Percentiles rank a stretch among this genome's conserved stretches.
phyloP scores from a whole-genome alignment of 2,329 filamentous ascomycete species.

The Knufia fluminis region DNA sequence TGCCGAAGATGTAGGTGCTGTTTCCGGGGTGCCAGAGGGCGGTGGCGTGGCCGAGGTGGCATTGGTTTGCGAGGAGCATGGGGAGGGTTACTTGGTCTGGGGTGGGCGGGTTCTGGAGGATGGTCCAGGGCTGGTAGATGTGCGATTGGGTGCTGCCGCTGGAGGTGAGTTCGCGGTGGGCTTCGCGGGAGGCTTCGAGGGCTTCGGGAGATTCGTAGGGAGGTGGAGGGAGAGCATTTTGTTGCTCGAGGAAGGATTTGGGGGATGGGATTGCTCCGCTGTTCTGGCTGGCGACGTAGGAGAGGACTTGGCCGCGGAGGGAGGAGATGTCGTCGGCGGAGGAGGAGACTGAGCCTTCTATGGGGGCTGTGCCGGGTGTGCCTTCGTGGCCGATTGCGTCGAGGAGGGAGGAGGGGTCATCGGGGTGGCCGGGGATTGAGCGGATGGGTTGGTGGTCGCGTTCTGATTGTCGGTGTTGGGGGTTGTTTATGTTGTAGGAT shows the following conservation, averaged over 20 bases:
- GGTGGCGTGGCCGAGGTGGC: conserved; percentile 82
- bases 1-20: conserved; percentile 85
- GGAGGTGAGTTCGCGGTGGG: not conserved
- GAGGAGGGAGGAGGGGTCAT: conserved; percentile 19
- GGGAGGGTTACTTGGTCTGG: conserved; percentile 81
- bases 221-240: not conserved
- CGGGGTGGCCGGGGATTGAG: conserved; percentile 17
- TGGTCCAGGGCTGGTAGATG: conserved; percentile 17
- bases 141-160: not conserved
- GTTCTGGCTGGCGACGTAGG: conserved; percentile 13
- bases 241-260: not conserved
- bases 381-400: conserved; percentile 15
- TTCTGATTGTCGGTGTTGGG: conserved; percentile 15
- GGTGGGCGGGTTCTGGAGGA: conserved; percentile 58
- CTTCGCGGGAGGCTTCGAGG: not conserved
- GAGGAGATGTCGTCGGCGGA: conserved; percentile 12
- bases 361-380: conserved; percentile 11
- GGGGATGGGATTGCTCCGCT: not conserved
- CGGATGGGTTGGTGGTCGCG: conserved; percentile 12
- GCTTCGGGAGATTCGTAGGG: not conserved
- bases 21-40: conserved; percentile 93
- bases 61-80: conserved; percentile 76
- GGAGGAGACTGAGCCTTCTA: not conserved
- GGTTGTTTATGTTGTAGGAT: conserved; percentile 14
- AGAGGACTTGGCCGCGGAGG: conserved; percentile 15